Percentiles rank a stretch among this genome's conserved stretches.
These are phyloP conservation scores for Wickerhamiella domercqiae DNA, from an alignment of 805 yeast species.

Conservation along the genomic window DNA sequence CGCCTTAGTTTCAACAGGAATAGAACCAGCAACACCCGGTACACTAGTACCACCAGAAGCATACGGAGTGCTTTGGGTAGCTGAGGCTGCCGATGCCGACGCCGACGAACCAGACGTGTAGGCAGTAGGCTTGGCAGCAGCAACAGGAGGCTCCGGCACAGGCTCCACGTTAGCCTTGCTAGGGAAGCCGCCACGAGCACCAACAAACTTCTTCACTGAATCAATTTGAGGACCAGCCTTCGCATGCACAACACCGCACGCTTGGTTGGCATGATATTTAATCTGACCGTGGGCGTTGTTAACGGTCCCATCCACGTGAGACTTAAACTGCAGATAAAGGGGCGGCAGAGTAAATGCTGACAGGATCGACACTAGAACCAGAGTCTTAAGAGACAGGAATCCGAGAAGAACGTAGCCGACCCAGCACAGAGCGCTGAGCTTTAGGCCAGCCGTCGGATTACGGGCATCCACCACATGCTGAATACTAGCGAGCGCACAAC, in stretches of 20 bases:
- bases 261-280: constrained; percentile 16
- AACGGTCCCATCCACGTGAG: constrained; percentile 47
- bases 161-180: constrained; percentile 11
- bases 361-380: constrained; percentile 42
- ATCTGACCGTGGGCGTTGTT: constrained; percentile 16
- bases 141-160: constrained; percentile 16
- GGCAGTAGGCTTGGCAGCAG: constrained; percentile 18
- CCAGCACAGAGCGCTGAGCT: constrained; percentile 59
- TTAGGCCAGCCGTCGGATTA: constrained; percentile 32
- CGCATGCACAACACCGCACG: constrained; percentile 17
- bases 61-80: constrained; percentile 4
- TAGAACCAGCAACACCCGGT: constrained; percentile 2
- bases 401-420: constrained; percentile 57
- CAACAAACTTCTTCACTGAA: constrained; percentile 19
- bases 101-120: constrained; percentile 13
- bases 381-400: constrained; percentile 55
- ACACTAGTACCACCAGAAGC: constrained; percentile 4
- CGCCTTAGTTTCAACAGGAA: constrained; percentile 4
- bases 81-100: constrained; percentile 4
- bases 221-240: constrained; percentile 26
- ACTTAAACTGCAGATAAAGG: constrained; percentile 56
- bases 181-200: constrained; percentile 26
- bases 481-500: constrained; percentile 18
- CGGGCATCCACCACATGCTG: constrained; percentile 32
- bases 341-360: constrained; percentile 62